Base-by-base conservation (phyloP, 1,139 yeast species). In the Kodamaea alishanica region DNA sequence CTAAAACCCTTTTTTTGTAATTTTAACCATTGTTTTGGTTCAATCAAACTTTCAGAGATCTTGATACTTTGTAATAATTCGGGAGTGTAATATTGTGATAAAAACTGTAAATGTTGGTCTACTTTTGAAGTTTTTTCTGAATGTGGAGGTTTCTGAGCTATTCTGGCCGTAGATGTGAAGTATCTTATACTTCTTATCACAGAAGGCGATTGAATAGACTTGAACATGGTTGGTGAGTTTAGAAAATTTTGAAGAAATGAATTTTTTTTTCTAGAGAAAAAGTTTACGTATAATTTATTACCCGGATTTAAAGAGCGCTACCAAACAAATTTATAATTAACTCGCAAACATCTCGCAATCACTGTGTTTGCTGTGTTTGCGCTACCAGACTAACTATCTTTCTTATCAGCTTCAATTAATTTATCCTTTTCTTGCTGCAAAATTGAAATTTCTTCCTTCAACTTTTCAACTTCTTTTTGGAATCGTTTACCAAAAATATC, bases 401-500 rank as follows among this genome's bases (percentile, higher is more conserved):
- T 15, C 24, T 11, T 30, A 11, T 30, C 25, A 24, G 10, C 8
- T 32, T 6, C 25, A 24, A 11, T 26, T 23, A 42, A 40, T 28
- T 43, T 41, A 25, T 43, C 48, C 30, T 44, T 45, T 30, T 43
- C 44, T 28, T 49, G 50, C 30, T 64, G 84, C 45, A 82, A 60
- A 24, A 70, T 73, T 9, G 68, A 73, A 24, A 92, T 77, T 55
- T 90, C 96, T 22, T 62, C 61, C 57, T 81, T 85, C 52, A 92
- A 69, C 54, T 77, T 76, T 26, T 70, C 65, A 30, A 90, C 87
- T 58, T 92, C 96, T 53, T 84, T 87, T 55, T 82, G 95, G 61
- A 85, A 81, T 53, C 88, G 73, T 56, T 83, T 85, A 42, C 95
- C 97, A 63, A 90, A 92, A 32, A 84, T 84, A 55, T 92, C 97